These are phyloP conservation scores for Boletellus deceptivus DNA, from an alignment of 1,284 basidiomycete genomes.

Conservation along the genomic window DNA sequence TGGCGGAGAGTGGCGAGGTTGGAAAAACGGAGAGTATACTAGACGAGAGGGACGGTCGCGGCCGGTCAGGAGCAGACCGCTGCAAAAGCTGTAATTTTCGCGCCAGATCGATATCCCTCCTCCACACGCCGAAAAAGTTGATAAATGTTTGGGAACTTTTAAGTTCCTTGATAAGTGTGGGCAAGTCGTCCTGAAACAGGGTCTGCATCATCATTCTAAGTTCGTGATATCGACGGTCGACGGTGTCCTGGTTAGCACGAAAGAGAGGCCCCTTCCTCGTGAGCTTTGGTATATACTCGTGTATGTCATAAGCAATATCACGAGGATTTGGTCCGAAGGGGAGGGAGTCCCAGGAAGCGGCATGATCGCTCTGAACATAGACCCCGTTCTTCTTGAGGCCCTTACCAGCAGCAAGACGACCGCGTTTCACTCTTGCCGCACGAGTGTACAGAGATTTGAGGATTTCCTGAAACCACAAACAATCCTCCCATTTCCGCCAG, in stretches of 20 bases:
- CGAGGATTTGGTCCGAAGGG: conserved; percentile 77
- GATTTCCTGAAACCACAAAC: conserved; percentile 66
- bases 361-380: conserved; percentile 63
- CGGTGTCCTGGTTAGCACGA: conserved; percentile 61
- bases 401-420: conserved; percentile 62
- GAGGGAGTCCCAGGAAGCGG: conserved; percentile 80
- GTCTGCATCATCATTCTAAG: conserved; percentile 56
- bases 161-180: conserved; percentile 63
- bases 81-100: conserved; percentile 37
- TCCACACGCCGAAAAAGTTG: conserved; percentile 78
- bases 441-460: conserved; percentile 63
- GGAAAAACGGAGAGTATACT: conserved; percentile 56
- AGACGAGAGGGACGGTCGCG: conserved; percentile 36
- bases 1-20: conserved; percentile 35
- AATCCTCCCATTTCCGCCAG: conserved; percentile 79
- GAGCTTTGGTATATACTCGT: conserved; percentile 61
- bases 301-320: conserved; percentile 63
- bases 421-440: conserved; percentile 61
- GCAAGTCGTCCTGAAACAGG: conserved; percentile 58
- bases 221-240: conserved; percentile 61
- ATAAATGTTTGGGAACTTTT: conserved; percentile 54
- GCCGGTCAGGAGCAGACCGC: conserved; percentile 8
- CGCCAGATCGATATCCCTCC: conserved; percentile 62
- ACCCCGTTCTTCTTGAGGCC: conserved; percentile 72
- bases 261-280: conserved; percentile 72